Evolutionary conservation across 768 basidiomycete species (phyloP).

Genomic region (Pseudohyphozyma bogoriensis): DNA sequence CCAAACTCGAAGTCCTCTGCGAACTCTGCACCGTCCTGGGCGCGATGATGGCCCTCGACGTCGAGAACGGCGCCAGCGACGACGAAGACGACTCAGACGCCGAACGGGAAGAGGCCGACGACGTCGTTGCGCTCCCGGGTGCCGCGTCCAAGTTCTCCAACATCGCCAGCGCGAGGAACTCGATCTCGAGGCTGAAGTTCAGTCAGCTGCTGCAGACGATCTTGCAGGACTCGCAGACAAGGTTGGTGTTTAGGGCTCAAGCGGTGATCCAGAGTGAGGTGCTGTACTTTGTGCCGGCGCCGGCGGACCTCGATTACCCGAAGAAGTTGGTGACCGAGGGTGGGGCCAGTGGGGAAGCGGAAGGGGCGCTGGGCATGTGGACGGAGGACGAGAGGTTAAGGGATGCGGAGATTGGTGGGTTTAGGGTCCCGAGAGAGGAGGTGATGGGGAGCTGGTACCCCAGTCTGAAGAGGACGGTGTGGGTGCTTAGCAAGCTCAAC

Average conservation of each 20-base stretch:
- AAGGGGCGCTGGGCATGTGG: slow-evolving; percentile 7
- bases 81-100: slow-evolving; percentile 39
- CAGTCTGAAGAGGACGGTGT: slow-evolving; percentile 73
- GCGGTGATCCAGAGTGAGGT: slow-evolving; percentile 82
- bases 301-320: slow-evolving; percentile 77
- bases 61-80: slow-evolving; percentile 33
- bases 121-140: slow-evolving; percentile 2
- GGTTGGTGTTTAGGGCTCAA: slow-evolving; percentile 92
- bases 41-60: slow-evolving; percentile 71
- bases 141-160: neutral
- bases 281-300: slow-evolving; percentile 63
- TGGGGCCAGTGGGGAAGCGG: too few species aligned
- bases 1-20: slow-evolving; percentile 72
- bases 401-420: slow-evolving; percentile 30
- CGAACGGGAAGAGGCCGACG: too few species aligned
- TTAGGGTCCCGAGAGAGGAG: slow-evolving; percentile 59
- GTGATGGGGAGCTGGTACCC: slow-evolving; percentile 86
- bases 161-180: slow-evolving; percentile 32
- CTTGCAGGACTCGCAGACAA: slow-evolving; percentile 88
- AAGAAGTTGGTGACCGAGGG: slow-evolving; percentile 60
- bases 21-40: slow-evolving; percentile 94
- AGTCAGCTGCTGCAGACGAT: slow-evolving; percentile 76
- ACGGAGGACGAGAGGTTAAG: neutral
- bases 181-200: slow-evolving; percentile 60
- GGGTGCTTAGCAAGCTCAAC: slow-evolving; percentile 81